Conservation (phyloP, 345 rosid genomes). For the Salix koriyanagi region DNA sequence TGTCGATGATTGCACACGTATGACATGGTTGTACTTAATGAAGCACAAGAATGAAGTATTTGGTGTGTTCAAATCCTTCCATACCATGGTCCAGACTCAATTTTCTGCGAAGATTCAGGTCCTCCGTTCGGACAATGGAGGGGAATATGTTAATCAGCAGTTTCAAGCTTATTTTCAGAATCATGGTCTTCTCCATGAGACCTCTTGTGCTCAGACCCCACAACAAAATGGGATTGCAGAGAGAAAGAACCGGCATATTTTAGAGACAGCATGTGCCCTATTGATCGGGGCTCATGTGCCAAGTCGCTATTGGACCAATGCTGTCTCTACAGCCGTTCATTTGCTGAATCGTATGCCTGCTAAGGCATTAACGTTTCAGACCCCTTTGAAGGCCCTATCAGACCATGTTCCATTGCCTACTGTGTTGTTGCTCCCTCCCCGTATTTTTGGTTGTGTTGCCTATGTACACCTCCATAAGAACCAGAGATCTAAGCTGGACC, state of each 20-base stretch:
- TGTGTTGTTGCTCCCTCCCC: background rate
- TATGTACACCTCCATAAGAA: constrained; percentile 5
- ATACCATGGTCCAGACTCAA: background rate
- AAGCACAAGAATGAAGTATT: constrained; percentile 6
- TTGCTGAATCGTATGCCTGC: background rate
- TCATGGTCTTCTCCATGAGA: background rate
- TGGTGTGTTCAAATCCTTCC: background rate
- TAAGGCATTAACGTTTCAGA: background rate
- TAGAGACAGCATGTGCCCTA: background rate
- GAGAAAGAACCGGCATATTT: background rate
- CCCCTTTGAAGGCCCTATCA: background rate
- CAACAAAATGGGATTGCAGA: background rate
- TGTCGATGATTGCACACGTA: constrained; percentile 4
- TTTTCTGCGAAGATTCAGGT: background rate
- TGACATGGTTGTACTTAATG: constrained; percentile 3
- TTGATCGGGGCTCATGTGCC: background rate
- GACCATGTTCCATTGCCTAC: background rate
- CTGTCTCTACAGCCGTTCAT: background rate
- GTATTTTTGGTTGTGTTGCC: background rate
- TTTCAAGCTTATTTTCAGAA: background rate
- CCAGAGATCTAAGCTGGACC: background rate
- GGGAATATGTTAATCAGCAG: background rate
- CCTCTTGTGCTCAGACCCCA: background rate
- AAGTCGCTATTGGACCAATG: background rate
- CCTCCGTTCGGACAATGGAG: background rate